A percentile compares a stretch with the other conserved stretches of the same genome.
These are phyloP conservation scores for Lonicera japonica DNA, from an alignment of 129 eudicot genomes.

Conservation along the genomic window DNA sequence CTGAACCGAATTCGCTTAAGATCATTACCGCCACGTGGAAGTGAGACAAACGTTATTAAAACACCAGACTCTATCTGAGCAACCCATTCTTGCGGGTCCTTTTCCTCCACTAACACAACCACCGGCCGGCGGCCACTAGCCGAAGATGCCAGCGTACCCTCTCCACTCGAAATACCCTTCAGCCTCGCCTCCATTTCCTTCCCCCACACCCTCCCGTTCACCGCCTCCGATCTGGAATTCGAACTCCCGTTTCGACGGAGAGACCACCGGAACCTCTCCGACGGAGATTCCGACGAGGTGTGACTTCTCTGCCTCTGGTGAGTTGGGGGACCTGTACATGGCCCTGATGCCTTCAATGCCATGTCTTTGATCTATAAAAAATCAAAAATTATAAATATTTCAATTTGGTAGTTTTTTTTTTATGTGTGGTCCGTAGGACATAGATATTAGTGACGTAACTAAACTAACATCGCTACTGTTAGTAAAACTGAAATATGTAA, in stretches of 20 bases:
- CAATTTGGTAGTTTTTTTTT: too few species aligned
- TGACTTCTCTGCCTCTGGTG: slow-evolving; percentile 25
- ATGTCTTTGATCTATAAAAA: slow-evolving; percentile 83
- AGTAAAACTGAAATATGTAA: too few species aligned
- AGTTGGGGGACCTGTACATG: slow-evolving; percentile 42
- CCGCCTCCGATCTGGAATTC: slow-evolving; percentile 60
- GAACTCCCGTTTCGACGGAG: slow-evolving; percentile 65
- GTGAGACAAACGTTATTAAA: slow-evolving; percentile 61
- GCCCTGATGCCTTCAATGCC: slow-evolving; percentile 90
- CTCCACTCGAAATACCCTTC: slow-evolving; percentile 67
- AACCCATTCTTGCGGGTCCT: slow-evolving; percentile 77
- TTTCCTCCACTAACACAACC: slow-evolving; percentile 65
- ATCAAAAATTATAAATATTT: too few species aligned
- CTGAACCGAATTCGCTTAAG: slow-evolving; percentile 97
- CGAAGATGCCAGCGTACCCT: slow-evolving; percentile 52
- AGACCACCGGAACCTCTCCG: slow-evolving; percentile 68
- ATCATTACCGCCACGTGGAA: slow-evolving; percentile 92
- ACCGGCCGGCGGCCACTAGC: slow-evolving; percentile 76
- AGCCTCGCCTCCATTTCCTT: slow-evolving; percentile 79
- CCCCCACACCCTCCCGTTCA: slow-evolving; percentile 69
- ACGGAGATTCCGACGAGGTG: slow-evolving; percentile 37
- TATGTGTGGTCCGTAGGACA: too few species aligned
- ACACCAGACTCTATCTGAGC: slow-evolving; percentile 93
- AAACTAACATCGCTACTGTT: too few species aligned
- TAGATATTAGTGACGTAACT: too few species aligned